A percentile compares a stretch with the other conserved stretches of the same genome.
Evolutionary conservation across 73 alveolate species (phyloP).

Genomic region (Uronychia setigera): DNA sequence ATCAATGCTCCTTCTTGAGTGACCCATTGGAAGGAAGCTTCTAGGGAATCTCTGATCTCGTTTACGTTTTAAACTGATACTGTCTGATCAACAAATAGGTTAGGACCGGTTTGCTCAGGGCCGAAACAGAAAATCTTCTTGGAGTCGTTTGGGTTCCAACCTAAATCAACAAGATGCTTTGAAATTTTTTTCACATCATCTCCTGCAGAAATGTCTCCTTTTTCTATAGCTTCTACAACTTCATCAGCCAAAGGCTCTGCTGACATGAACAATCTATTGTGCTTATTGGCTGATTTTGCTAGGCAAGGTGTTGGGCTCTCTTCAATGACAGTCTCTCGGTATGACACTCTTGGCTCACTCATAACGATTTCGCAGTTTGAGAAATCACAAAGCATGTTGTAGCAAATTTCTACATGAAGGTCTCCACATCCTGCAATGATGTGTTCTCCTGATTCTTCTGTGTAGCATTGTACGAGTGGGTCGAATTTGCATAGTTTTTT

Average conservation of each 20-base stretch:
- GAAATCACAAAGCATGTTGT: constrained; percentile 69
- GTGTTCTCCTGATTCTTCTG: constrained; percentile 82
- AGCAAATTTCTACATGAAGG: constrained; percentile 90
- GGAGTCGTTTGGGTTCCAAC: constrained; percentile 73
- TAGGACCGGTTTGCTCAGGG: constrained; percentile 86
- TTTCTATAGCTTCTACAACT: constrained; percentile 77
- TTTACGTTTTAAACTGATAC: constrained; percentile 70
- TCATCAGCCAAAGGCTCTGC: constrained; percentile 87
- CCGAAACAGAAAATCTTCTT: constrained; percentile 89
- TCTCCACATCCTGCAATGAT: constrained; percentile 94
- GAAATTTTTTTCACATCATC: constrained; percentile 68
- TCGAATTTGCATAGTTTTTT: constrained; percentile 89
- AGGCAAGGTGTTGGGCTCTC: constrained; percentile 76
- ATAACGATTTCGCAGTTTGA: constrained; percentile 69
- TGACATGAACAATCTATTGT: constrained; percentile 71
- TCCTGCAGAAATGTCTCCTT: constrained; percentile 58
- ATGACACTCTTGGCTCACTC: constrained; percentile 89
- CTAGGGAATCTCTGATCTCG: constrained; percentile 84
- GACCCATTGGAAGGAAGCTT: constrained; percentile 84
- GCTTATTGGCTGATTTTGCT: constrained; percentile 93
- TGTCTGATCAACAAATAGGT: constrained; percentile 80
- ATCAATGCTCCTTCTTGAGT: constrained; percentile 89
- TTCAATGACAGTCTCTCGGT: constrained; percentile 84
- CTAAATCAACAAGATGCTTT: constrained; percentile 32
- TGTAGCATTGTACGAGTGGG: constrained; percentile 83